phyloP scores from a whole-genome alignment of 1,139 yeast genomes.

The Zygoascus meyerae region DNA sequence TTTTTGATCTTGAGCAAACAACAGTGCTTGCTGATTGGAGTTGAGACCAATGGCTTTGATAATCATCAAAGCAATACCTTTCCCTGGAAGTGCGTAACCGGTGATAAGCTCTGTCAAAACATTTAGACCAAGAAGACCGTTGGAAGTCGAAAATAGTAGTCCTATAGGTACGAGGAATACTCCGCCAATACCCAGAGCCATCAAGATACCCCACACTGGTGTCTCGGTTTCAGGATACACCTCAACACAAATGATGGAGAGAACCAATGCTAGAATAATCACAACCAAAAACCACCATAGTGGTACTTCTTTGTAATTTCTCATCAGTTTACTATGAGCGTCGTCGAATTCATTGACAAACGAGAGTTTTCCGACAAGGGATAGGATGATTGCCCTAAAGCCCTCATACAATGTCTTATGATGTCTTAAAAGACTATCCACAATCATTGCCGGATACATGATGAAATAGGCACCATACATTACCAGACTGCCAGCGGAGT shows the following conservation, averaged over 20 bases:
- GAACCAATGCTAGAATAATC: conserved; percentile 41
- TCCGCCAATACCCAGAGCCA: conserved; percentile 49
- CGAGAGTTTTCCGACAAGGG: conserved; percentile 17
- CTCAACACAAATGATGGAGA: conserved; percentile 42
- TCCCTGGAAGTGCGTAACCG: conserved; percentile 58
- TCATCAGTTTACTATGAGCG: conserved; percentile 52
- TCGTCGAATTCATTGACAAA: conserved; percentile 38
- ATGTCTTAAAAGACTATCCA: conserved; percentile 18
- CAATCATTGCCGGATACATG: conserved; percentile 23
- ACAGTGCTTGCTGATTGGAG: conserved; percentile 52
- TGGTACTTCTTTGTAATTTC: conserved; percentile 52
- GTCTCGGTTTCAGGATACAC: conserved; percentile 31
- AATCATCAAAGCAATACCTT: conserved; percentile 52
- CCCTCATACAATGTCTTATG: conserved; percentile 13
- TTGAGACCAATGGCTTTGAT: conserved; percentile 53
- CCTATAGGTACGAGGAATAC: conserved; percentile 48
- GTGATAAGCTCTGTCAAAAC: conserved; percentile 50
- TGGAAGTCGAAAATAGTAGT: conserved; percentile 48
- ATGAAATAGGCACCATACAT: conserved; percentile 28
- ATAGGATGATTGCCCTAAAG: background rate
- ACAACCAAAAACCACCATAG: conserved; percentile 50
- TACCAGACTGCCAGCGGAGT: conserved; percentile 34
- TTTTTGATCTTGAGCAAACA: conserved; percentile 51
- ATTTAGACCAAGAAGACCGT: conserved; percentile 47
- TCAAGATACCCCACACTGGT: conserved; percentile 50